Conservation (phyloP, 768 basidiomycete species). For the Auricularia sp. region DNA sequence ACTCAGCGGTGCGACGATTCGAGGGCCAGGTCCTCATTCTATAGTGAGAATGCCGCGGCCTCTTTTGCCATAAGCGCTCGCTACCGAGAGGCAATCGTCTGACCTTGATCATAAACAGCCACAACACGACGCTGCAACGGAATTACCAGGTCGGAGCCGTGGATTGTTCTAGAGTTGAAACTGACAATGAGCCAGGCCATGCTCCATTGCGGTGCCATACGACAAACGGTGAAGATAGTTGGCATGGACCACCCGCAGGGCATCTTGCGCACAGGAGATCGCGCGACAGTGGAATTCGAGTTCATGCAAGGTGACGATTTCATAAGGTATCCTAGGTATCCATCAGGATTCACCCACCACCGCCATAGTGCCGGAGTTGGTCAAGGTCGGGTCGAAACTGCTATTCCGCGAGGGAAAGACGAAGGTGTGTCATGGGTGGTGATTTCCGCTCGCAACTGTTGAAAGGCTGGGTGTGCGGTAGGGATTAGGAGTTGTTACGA, state of each 20-base stretch:
- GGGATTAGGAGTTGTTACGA: conserved; percentile 21
- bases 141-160: conserved; percentile 68
- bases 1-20: conserved; percentile 69
- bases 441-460: neutral
- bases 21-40: conserved; percentile 91
- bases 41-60: conserved; percentile 45
- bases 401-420: conserved; percentile 94
- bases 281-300: conserved; percentile 89
- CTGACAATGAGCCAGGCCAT: conserved; percentile 47
- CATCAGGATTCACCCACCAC: neutral
- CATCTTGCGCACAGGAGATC: conserved; percentile 86
- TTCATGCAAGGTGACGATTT: conserved; percentile 45
- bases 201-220: conserved; percentile 87
- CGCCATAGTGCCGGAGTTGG: conserved; percentile 66
- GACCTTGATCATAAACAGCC: conserved; percentile 31
- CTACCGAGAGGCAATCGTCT: neutral
- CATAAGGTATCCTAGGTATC: neutral
- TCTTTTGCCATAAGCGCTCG: neutral
- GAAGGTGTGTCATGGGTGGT: conserved; percentile 44
- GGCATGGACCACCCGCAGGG: conserved; percentile 85
- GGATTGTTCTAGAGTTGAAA: neutral
- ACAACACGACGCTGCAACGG: conserved; percentile 86
- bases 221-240: conserved; percentile 88
- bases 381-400: conserved; percentile 89
- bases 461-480: neutral